A percentile compares a stretch with the other conserved stretches of the same genome.
Evolutionary conservation across 257 asterid genomes (phyloP).

Genomic region (Penstemon barbatus): DNA sequence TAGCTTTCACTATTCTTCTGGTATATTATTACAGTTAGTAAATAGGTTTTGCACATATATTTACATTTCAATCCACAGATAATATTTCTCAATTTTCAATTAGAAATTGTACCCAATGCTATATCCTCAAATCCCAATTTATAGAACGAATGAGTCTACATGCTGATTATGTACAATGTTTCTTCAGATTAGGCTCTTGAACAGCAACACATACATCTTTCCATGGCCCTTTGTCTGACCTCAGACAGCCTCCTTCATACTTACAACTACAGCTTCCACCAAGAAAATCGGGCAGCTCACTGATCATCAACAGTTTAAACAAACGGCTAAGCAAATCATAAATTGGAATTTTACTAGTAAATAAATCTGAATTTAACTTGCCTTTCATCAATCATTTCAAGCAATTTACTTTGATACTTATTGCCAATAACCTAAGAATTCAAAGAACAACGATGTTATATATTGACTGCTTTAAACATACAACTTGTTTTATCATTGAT

Average conservation of each 20-base stretch:
- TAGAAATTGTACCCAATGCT: no score
- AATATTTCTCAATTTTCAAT: no score
- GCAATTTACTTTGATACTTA: conserved; percentile 46
- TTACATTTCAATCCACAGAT: no score
- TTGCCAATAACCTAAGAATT: conserved; percentile 54
- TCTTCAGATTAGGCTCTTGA: conserved; percentile 27
- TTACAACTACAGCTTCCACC: conserved; percentile 62
- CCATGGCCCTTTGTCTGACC: conserved; percentile 70
- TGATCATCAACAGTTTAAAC: conserved; percentile 14
- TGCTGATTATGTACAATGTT: neutral
- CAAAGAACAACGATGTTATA: neutral
- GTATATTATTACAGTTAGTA: no score
- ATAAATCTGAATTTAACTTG: conserved; percentile 11
- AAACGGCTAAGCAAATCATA: neutral
- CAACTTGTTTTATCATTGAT: neutral
- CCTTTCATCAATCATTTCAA: conserved; percentile 55
- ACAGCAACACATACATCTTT: conserved; percentile 31
- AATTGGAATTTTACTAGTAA: neutral
- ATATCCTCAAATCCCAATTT: no score
- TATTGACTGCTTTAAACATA: neutral
- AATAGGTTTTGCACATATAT: no score
- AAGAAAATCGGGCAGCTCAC: conserved; percentile 63
- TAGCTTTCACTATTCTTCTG: no score
- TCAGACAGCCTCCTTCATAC: conserved; percentile 55
- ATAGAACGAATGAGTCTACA: no score